Evolutionary conservation across 1,284 basidiomycete genomes (phyloP), one percentile per base, ranked within the genome.

Genomic region (Apiotrichum sp.): DNA sequence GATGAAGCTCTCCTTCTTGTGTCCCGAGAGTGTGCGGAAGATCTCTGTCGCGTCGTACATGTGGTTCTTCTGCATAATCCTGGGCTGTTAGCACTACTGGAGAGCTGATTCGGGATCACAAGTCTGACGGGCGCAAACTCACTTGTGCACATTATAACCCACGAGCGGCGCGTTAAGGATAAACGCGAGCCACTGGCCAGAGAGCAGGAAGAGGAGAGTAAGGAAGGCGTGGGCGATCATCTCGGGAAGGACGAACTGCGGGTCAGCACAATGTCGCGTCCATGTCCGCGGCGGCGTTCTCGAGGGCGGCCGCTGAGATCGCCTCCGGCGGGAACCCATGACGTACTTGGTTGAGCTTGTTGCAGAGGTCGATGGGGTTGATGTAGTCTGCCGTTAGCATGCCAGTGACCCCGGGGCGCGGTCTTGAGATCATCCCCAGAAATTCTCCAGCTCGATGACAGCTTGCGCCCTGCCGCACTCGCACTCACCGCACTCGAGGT

Each of bases 41-140:
- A 98, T 98, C 77, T 98, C 96, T 35, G 96, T 98, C 52, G 95
- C 95, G 75, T 99, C 95, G 73, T 97, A 95, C 89, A 97, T 95
- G 78, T 98, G 93, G 70, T 88, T 88, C 72, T 93, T 93, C 75
- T 86, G 86, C 70, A 89, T 83, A 71, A 98, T 91, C 78, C 93
- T 98, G 73, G 22, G 36, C 36, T 13, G 36, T 38, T 9, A 14
- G 44, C 9, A 13, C 22, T 22, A 22, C 22, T 22, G 22, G n/a
- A n/a, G n/a, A 22, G 22, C 22, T 22, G 22, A 22, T 22, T 22
- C 22, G 22, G 22, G 22, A 22, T 22, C 6, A 22, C 22, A 31
- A 32, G 11, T 39, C 8, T 33, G 3, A 8, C 32, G 2, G 38
- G 9, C 5, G 3, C 5, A 22, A 11, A 58, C 87, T 73, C 70